A percentile compares a stretch with the other conserved stretches of the same genome.
Conservation (phyloP, 1,139 yeast genomes). For the Kluyveromyces sp. region DNA sequence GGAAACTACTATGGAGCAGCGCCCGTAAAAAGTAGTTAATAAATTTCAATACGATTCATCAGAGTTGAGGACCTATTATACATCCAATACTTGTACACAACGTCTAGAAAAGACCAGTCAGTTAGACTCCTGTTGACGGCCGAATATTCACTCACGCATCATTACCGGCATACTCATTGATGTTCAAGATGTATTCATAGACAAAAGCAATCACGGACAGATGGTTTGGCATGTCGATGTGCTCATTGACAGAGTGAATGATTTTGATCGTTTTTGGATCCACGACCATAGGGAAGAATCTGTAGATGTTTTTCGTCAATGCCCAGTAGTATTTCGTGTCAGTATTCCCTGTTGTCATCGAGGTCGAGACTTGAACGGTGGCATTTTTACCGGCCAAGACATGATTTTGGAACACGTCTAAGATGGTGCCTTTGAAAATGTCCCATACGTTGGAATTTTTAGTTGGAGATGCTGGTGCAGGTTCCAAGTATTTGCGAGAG, state of each 20-base stretch:
- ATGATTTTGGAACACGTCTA: conserved; percentile 42
- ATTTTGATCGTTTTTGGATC: conserved; percentile 19
- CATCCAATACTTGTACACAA: too few relatives aligned
- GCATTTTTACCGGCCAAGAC: conserved; percentile 26
- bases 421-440: conserved; percentile 46
- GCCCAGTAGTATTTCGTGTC: conserved; percentile 78
- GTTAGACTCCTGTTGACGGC: too few relatives aligned
- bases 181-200: conserved; percentile 44
- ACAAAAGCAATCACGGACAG: conserved; percentile 53
- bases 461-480: conserved; percentile 49
- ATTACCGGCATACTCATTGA: conserved; percentile 20
- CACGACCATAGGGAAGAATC: conserved; percentile 34
- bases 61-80: too few relatives aligned
- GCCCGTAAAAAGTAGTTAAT: too few relatives aligned
- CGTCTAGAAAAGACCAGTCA: too few relatives aligned
- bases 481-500: conserved; percentile 37
- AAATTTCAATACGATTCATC: too few relatives aligned
- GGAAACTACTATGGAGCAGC: too few relatives aligned
- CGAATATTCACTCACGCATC: neutral
- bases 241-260: conserved; percentile 57
- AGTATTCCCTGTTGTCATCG: conserved; percentile 72
- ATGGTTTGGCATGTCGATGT: conserved; percentile 45
- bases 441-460: conserved; percentile 43
- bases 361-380: conserved; percentile 51
- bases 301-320: conserved; percentile 63